phyloP scores from a whole-genome alignment of 2,329 filamentous ascomycete genomes.

The Colletotrichum zoysiae region DNA sequence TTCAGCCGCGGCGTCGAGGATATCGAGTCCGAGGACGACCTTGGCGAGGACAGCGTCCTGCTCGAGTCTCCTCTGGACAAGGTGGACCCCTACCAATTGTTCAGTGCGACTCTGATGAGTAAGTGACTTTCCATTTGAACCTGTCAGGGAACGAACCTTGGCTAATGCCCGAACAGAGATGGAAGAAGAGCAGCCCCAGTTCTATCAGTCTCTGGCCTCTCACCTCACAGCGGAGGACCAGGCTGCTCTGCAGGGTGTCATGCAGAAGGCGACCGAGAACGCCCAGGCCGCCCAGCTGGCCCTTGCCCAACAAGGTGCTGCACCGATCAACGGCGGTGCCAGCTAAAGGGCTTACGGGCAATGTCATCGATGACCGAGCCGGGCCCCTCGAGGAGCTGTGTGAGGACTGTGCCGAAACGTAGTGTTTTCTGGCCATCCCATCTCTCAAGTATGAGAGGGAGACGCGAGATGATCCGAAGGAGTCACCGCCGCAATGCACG shows the following conservation, averaged over 20 bases:
- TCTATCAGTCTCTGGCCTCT: conserved; percentile 84
- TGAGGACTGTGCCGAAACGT: conserved; percentile 19
- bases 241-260: conserved; percentile 80
- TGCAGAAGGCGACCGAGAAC: conserved; percentile 70
- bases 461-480: conserved; percentile 41
- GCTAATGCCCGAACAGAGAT: conserved; percentile 69
- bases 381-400: conserved; percentile 33
- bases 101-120: conserved; percentile 87
- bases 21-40: conserved; percentile 84
- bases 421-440: conserved; percentile 27
- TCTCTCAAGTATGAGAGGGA: conserved; percentile 33
- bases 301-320: conserved; percentile 46
- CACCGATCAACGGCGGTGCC: conserved; percentile 42
- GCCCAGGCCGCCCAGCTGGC: conserved; percentile 51
- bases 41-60: conserved; percentile 91
- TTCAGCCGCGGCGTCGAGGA: conserved; percentile 76
- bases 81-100: conserved; percentile 92
- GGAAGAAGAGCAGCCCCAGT: conserved; percentile 90
- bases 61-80: conserved; percentile 96
- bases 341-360: conserved; percentile 41
- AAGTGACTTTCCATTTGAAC: conserved; percentile 56
- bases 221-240: conserved; percentile 86
- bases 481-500: conserved; percentile 35
- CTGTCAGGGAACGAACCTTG: neutral
- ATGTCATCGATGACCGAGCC: conserved; percentile 42